A percentile compares a stretch with the other conserved stretches of the same genome.
Evolutionary conservation across 306 rosid genomes (phyloP).

Genomic region (Cicer arietinum): DNA sequence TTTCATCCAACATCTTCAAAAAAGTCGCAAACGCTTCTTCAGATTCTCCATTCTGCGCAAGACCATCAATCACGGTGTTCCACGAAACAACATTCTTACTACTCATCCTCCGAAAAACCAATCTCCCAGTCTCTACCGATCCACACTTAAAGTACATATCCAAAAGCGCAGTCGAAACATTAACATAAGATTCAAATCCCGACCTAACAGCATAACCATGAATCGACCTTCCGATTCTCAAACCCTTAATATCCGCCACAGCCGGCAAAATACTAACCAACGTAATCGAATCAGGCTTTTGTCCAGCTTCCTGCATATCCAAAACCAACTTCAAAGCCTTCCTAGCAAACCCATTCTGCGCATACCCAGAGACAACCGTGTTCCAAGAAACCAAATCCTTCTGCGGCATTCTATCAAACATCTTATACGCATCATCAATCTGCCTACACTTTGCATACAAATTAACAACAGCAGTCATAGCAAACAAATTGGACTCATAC

Average conservation of each 20-base stretch:
- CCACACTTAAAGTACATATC: conserved; percentile 91
- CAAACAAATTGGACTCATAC: conserved; percentile 69
- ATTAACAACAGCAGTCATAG: conserved; percentile 85
- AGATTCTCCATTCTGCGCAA: conserved; percentile 67
- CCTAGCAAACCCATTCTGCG: conserved; percentile 77
- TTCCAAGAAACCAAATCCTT: conserved; percentile 90
- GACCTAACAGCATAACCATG: conserved; percentile 74
- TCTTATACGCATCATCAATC: conserved; percentile 72
- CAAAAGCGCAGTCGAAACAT: conserved; percentile 65
- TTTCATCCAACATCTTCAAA: conserved; percentile 71
- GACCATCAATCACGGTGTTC: conserved; percentile 90
- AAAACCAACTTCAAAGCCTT: conserved; percentile 60
- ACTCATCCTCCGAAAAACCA: conserved; percentile 66
- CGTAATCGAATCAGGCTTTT: conserved; percentile 76
- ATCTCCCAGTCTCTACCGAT: conserved; percentile 57
- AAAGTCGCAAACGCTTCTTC: conserved; percentile 68
- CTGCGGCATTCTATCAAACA: conserved; percentile 89
- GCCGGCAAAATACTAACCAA: conserved; percentile 88
- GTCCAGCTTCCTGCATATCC: conserved; percentile 74
- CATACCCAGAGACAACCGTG: conserved; percentile 71
- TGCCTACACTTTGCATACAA: conserved; percentile 74
- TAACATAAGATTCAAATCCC: conserved; percentile 69
- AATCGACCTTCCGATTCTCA: conserved; percentile 70
- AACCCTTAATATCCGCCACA: conserved; percentile 67
- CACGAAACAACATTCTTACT: conserved; percentile 78